These are phyloP conservation scores for Schizosaccharomyces pombe DNA, from an alignment of 805 yeast genomes.

Conservation along the genomic window DNA sequence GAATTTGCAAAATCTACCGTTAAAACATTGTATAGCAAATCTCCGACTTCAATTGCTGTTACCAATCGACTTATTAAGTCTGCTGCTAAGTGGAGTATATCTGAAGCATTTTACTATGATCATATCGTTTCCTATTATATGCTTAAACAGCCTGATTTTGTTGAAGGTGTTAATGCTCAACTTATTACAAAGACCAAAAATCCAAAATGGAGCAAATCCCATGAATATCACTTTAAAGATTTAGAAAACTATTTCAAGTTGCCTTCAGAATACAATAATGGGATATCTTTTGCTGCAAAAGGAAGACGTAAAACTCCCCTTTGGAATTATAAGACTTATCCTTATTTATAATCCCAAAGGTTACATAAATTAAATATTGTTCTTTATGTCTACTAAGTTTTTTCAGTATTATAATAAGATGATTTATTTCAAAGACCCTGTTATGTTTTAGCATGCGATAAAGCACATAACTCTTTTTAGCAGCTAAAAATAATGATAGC, in stretches of 20 bases:
- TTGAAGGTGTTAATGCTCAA: conserved; percentile 23
- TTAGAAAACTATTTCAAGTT: neutral
- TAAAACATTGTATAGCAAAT: conserved; percentile 35
- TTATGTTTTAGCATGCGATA: too few relatives aligned
- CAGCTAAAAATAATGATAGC: too few relatives aligned
- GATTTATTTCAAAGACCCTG: too few relatives aligned
- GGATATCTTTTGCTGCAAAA: neutral
- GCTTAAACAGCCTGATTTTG: conserved; percentile 40
- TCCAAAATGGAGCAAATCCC: neutral
- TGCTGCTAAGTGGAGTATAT: conserved; percentile 34
- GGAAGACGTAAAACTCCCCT: neutral
- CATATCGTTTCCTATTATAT: conserved; percentile 54
- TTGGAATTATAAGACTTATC: neutral
- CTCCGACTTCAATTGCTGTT: conserved; percentile 58
- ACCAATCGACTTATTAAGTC: conserved; percentile 43
- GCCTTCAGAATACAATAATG: neutral
- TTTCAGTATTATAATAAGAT: too few relatives aligned
- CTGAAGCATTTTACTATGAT: conserved; percentile 48
- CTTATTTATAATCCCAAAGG: too few relatives aligned
- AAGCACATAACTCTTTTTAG: too few relatives aligned
- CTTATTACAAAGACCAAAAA: conserved; percentile 17
- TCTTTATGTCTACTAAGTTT: too few relatives aligned
- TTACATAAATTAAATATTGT: too few relatives aligned
- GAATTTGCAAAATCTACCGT: conserved; percentile 41
- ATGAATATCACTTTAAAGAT: neutral